Percentiles rank a stretch among this genome's conserved stretches.
These are phyloP conservation scores for Notholithocarpus densiflorus DNA, from an alignment of 306 rosid species.

Conservation along the genomic window DNA sequence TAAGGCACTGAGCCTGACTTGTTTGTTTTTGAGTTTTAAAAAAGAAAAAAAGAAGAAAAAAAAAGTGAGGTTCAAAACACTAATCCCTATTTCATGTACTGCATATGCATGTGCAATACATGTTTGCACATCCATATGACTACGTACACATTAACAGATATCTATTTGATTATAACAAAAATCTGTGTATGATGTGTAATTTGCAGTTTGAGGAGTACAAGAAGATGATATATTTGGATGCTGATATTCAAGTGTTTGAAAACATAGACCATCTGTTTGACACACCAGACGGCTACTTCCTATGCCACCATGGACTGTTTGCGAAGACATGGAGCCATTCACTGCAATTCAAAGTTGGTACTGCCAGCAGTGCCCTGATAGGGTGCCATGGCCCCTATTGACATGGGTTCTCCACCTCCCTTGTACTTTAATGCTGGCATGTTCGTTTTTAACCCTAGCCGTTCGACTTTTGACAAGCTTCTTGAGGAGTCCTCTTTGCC, in stretches of 20 bases:
- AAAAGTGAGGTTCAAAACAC: too few species aligned
- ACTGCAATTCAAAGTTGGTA: constrained; percentile 46
- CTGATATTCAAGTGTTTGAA: constrained; percentile 62
- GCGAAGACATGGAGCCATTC: constrained; percentile 64
- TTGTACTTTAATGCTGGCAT: constrained; percentile 67
- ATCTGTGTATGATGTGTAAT: not conserved
- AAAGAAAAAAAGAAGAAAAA: too few species aligned
- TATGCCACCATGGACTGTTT: constrained; percentile 70
- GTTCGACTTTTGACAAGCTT: constrained; percentile 32
- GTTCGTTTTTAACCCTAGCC: constrained; percentile 59
- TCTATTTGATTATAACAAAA: too few species aligned
- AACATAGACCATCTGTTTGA: constrained; percentile 60
- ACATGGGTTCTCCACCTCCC: constrained; percentile 45
- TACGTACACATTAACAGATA: too few species aligned
- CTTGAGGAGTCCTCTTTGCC: constrained; percentile 41
- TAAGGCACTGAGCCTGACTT: too few species aligned
- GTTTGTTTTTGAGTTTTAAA: too few species aligned
- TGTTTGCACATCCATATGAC: not conserved
- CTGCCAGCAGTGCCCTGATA: constrained; percentile 63
- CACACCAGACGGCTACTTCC: constrained; percentile 36
- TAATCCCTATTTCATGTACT: too few species aligned
- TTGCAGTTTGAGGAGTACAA: constrained; percentile 53
- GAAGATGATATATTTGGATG: constrained; percentile 68
- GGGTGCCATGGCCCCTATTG: constrained; percentile 59
- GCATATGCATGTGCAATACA: not conserved